Base-by-base conservation (phyloP, 352 stramenopile species). In the Globisporangium canariense region DNA sequence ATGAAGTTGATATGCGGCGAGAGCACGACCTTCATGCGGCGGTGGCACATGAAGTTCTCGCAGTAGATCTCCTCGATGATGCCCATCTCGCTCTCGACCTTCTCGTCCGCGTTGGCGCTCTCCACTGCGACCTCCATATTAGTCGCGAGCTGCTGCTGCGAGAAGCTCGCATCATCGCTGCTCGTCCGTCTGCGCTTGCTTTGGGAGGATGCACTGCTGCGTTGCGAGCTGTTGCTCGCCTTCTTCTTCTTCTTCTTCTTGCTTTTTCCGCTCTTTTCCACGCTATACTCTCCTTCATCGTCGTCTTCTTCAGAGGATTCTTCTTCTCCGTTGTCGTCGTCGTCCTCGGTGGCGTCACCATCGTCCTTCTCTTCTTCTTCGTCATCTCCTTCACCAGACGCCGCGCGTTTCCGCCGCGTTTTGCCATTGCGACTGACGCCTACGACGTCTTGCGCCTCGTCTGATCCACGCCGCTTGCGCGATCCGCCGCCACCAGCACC, bases 1-100 rank as follows among this genome's bases (percentile, higher is more conserved):
- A 96, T 94, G 38, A 94, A 94, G 58, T 94, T 94, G 46, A 94
- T 91, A 45, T 93, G 80, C 1, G 80, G 83, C 45, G 73, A 78
- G 18, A 99, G 69, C 10, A 89, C 69, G 20, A 99, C 82, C 0
- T 77, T 83, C 57, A 99, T 77, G 64, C 97, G 97, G 57, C 87
- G 89, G 67, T 99, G 96, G 74, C 96, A 99, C 97, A 99, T 99
- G 74, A 99, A 99, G 71, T 99, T 98, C 69, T 98, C 93, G 53
- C 93, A 93, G 78, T 98, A 98, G 36, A 99, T 97, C 66, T 96
- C 86, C 20, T 96, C 81, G 45, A 99, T 97, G 40, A 99, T 85
- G 4, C 97, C 97, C 64, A 97, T 94, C 68, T 98, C 83, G n/a
- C 72, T 79, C 54, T 75, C 67, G 32, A 67, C 79, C 55, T 70